Evolutionary conservation across 163 green algal species (phyloP), one percentile per base, ranked within the genome.

Genomic region (Coccomyxa subellipsoidea): DNA sequence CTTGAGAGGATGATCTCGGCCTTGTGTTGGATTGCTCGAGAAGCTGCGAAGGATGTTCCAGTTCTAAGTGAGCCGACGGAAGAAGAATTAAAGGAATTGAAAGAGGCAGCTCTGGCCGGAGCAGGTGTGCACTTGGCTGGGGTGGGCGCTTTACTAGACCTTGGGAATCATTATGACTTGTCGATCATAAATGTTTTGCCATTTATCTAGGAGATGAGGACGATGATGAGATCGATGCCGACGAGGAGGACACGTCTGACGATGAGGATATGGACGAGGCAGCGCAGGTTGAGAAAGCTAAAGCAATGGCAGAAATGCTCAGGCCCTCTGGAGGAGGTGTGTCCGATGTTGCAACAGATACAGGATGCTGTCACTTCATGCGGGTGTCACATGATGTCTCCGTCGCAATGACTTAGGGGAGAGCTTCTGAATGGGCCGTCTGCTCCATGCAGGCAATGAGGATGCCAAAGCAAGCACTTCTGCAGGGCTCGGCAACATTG

Each of bases 1-100:
- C 66, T 34, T 72, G 0, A 31, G n/a, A 66, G 0, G n/a, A 98
- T 98, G 95, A 97, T 98, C 54, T 95, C 90, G 0, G 85, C 92
- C 2, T 54, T 98, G 1, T 88, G 83, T 38, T 98, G 92, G 91
- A 85, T 98, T 40, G 93, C 95, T 1, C 84, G 85, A 23, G 95
- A 93, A 31, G 93, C 88, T 38, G 91, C 93, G 40, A 96, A 94
- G 82, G 70, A 88, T 8, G 77, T 90, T 37, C 93, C 94, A 76
- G 90, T n/a, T 35, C 40, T 23, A 4, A 54, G 25, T 34, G 78
- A 83, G 35, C 38, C 35, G 34, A 92, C 84, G 9, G 87, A 94
- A 37, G 90, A 92, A 54, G 93, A 97, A 72, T n/a, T 95, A 9
- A 86, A 80, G 9, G 87, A 82, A 0, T 88, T 93, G 69, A 76